Evolutionary conservation across 345 rosid genomes (phyloP).

Genomic region (Hibiscus mutabilis): DNA sequence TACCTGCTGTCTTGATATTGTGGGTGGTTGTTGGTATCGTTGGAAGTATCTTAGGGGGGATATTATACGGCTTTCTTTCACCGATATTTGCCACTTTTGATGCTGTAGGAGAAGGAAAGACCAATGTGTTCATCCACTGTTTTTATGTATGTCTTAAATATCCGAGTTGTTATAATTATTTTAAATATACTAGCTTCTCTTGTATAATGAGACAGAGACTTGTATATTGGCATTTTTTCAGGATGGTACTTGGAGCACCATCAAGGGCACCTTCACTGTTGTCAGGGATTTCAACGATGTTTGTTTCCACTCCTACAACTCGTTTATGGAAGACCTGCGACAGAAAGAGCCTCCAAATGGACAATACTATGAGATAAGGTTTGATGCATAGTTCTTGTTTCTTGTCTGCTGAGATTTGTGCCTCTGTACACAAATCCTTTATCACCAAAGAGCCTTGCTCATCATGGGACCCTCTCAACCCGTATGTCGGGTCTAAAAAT

Average conservation of each 20-base stretch:
- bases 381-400: constrained; percentile 2
- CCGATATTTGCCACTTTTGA: constrained; percentile 91
- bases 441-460: not conserved
- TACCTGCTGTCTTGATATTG: constrained; percentile 45
- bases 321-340: constrained; percentile 67
- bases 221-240: constrained; percentile 20
- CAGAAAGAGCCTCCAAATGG: constrained; percentile 36
- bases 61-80: constrained; percentile 66
- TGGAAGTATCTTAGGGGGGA: constrained; percentile 70
- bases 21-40: constrained; percentile 55
- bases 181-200: not conserved
- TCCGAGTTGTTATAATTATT: not conserved
- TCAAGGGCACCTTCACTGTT: constrained; percentile 53
- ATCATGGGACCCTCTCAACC: not conserved
- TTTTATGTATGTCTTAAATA: constrained; percentile 49
- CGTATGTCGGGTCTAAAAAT: not conserved
- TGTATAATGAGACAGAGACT: constrained; percentile 7
- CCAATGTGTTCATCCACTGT: constrained; percentile 50
- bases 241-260: constrained; percentile 90
- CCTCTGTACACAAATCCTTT: not conserved
- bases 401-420: not conserved
- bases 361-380: constrained; percentile 85
- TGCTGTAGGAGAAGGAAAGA: constrained; percentile 90
- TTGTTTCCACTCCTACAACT: constrained; percentile 69
- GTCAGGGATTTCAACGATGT: constrained; percentile 71